Base-by-base conservation (phyloP, 805 yeast genomes). In the Nakazawaea populi region DNA sequence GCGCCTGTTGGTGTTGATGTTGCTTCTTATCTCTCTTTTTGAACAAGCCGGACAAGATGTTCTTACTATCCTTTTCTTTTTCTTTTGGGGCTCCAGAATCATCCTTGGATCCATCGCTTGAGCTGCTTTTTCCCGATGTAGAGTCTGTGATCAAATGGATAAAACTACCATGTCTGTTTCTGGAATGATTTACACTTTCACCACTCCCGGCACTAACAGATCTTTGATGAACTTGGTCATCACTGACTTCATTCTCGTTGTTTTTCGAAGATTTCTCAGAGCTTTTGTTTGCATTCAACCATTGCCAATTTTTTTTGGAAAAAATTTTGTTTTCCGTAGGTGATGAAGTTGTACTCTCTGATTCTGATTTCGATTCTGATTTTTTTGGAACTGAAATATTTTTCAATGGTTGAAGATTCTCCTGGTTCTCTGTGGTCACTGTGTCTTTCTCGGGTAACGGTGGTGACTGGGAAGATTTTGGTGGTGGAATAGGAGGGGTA, bases 91-190 rank as follows among this genome's bases (percentile, higher is more conserved):
- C 46, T 24, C 27, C 39, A 42, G 28, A 7, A 24, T 29, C 35
- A 35, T 37, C 30, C 8, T n/a, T 46, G 42, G 31, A 38, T 10
- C 30, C 12, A n/a, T 35, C 18, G 29, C 4, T 32, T 4, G 24
- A 31, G n/a, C 37, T 28, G 11, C 35, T 32, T 5, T 18, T 39
- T 27, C 39, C 31, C 7, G 39, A 3, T 31, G 45, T 38, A 56
- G 55, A 50, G 51, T 55, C 44, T 55, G 56, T 42, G 51, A 52
- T 28, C 28, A 24, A 14, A 38, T 39, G 35, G 44, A 46, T 37
- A 47, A 24, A 28, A 34, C 44, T 56, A 5, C 66, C 66, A 44
- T 63, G 66, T 49, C 67, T 56, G 36, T 62, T 63, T 31, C 66
- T 46, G 6, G 61, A 50, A 48, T 63, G 67, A 31, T 49, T 52